phyloP scores from a whole-genome alignment of 2,329 filamentous ascomycete genomes.

The Sporothrix curviconia region DNA sequence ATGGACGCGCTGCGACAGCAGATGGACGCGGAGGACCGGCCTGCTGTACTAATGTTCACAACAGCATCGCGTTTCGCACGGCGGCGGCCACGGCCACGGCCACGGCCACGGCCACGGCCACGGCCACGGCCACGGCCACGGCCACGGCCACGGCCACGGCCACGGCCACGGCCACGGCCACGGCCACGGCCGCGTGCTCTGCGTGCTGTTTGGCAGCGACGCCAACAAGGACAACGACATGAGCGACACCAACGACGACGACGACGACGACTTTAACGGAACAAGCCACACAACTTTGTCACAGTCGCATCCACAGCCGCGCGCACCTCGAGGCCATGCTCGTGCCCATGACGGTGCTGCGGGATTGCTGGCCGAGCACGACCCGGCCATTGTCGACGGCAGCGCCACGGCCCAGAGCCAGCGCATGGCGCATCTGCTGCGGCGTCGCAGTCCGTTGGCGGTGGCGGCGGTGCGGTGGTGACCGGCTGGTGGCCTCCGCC shows the following conservation, averaged over 20 bases:
- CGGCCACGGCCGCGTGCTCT: conserved; percentile 1
- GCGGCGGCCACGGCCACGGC: no score
- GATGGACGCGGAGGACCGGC: conserved; percentile 22
- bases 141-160: no score
- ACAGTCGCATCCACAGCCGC: no score
- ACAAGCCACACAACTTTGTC: no score
- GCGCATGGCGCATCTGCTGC: conserved; percentile 3
- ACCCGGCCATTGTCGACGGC: not conserved
- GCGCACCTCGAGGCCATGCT: conserved; percentile 11
- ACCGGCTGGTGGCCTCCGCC: no score
- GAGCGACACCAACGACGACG: no score
- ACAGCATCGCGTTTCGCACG: conserved; percentile 13
- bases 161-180: no score
- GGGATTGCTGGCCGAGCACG: conserved; percentile 8
- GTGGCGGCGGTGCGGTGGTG: not conserved
- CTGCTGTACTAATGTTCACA: conserved; percentile 22
- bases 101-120: no score
- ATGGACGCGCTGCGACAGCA: conserved; percentile 23
- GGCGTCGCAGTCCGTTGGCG: not conserved
- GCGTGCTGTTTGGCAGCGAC: no score
- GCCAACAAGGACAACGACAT: no score
- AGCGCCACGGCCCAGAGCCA: not conserved
- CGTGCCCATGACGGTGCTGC: conserved; percentile 10
- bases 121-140: no score
- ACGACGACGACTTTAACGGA: no score